phyloP scores from a whole-genome alignment of 2,329 filamentous ascomycete species.

The Cladophialophora bantiana region DNA sequence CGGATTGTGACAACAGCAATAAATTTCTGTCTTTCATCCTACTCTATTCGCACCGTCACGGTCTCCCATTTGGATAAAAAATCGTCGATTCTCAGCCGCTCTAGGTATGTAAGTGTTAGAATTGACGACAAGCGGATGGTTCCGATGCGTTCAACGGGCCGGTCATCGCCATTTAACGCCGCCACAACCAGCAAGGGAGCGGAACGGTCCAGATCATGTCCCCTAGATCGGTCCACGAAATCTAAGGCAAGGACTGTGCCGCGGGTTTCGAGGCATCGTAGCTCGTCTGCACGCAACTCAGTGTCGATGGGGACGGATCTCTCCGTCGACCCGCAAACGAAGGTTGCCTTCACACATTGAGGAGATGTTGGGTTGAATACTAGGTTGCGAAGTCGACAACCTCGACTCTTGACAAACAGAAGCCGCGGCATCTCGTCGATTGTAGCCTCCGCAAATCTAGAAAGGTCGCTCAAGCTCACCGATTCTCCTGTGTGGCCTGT shows the following conservation, averaged over 20 bases:
- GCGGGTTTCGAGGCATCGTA: background rate
- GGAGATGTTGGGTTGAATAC: background rate
- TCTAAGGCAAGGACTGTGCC: background rate
- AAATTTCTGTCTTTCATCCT: background rate
- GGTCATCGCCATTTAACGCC: background rate
- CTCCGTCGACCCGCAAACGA: background rate
- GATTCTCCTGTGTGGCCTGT: background rate
- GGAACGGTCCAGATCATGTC: background rate
- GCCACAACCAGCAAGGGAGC: background rate
- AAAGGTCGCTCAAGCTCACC: background rate
- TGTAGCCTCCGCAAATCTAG: background rate
- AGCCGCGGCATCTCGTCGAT: slow-evolving; percentile 3
- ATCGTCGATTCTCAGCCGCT: background rate
- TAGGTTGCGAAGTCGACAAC: background rate
- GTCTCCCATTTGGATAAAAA: slow-evolving; percentile 2
- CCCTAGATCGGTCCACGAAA: background rate
- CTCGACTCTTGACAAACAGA: background rate
- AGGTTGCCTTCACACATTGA: background rate
- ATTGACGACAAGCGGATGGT: background rate
- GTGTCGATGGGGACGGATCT: slow-evolving; percentile 3
- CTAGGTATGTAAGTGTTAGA: slow-evolving; percentile 1
- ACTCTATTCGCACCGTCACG: slow-evolving; percentile 5
- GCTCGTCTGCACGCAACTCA: background rate
- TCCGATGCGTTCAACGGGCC: background rate
- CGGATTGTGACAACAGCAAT: too few species aligned